Evolutionary conservation across 805 yeast species (phyloP).

Genomic region (Candida nanaspora): DNA sequence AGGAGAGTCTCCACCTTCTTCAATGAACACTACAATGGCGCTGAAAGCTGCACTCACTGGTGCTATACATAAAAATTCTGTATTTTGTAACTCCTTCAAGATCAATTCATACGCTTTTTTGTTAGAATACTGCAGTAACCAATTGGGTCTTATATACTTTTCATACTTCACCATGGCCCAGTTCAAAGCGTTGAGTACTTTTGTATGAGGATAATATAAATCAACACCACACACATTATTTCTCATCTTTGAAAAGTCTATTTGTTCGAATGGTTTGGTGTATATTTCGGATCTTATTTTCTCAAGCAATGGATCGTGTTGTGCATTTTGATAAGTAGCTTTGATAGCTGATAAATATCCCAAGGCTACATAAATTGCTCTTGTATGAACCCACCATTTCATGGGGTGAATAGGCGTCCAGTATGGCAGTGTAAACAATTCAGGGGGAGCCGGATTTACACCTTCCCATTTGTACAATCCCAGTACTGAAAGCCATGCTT

Average conservation of each 20-base stretch:
- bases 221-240: slow-evolving; percentile 89
- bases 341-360: slow-evolving; percentile 67
- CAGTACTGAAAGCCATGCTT: slow-evolving; percentile 77
- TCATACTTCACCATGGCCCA: slow-evolving; percentile 57
- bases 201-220: slow-evolving; percentile 87
- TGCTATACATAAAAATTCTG: slow-evolving; percentile 80
- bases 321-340: slow-evolving; percentile 40
- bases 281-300: slow-evolving; percentile 79
- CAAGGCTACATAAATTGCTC: slow-evolving; percentile 83
- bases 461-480: slow-evolving; percentile 92
- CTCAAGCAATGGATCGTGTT: slow-evolving; percentile 48
- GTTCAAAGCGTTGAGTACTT: slow-evolving; percentile 56
- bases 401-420: slow-evolving; percentile 83
- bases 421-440: slow-evolving; percentile 84
- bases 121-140: slow-evolving; percentile 52
- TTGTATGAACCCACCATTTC: slow-evolving; percentile 98
- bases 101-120: slow-evolving; percentile 53
- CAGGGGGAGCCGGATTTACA: slow-evolving; percentile 97
- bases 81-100: slow-evolving; percentile 67
- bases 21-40: slow-evolving; percentile 59
- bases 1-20: slow-evolving; percentile 63
- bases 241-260: slow-evolving; percentile 65
- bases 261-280: slow-evolving; percentile 49
- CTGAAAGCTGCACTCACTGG: slow-evolving; percentile 89
- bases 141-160: slow-evolving; percentile 64